Conservation (phyloP, 2,329 filamentous ascomycete species). For the Monosporascus sp. region DNA sequence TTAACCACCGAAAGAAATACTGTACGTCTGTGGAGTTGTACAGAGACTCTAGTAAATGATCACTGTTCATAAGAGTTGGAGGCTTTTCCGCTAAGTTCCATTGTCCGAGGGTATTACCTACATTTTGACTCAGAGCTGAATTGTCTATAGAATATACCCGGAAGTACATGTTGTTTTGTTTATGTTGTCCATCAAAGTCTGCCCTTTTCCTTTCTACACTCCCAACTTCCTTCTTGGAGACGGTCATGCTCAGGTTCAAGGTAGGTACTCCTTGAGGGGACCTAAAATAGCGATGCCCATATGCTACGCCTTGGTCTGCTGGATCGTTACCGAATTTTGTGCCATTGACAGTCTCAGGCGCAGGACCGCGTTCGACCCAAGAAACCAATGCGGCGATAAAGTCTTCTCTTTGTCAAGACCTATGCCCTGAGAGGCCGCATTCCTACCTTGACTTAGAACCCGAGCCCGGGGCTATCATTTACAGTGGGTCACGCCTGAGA, state of each 20-base stretch:
- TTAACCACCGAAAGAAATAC: too few species aligned
- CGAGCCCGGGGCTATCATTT: constrained; percentile 4
- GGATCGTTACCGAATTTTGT: constrained; percentile 28
- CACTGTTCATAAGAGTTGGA: too few species aligned
- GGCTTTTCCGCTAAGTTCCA: too few species aligned
- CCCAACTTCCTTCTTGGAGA: constrained; percentile 22
- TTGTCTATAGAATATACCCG: too few species aligned
- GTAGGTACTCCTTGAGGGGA: constrained; percentile 29
- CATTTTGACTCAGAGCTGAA: too few species aligned
- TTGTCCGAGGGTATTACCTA: too few species aligned
- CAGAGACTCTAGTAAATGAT: too few species aligned
- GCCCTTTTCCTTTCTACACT: constrained; percentile 11
- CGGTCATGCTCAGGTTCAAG: constrained; percentile 21
- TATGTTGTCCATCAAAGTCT: too few species aligned
- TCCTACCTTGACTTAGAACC: constrained; percentile 21
- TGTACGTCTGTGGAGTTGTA: too few species aligned
- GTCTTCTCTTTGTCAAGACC: constrained; percentile 31
- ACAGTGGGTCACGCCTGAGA: too few species aligned
- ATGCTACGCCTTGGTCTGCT: constrained; percentile 18
- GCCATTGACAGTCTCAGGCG: constrained; percentile 35
- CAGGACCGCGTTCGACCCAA: constrained; percentile 41
- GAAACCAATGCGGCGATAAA: constrained; percentile 42
- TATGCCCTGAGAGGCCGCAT: constrained; percentile 11
- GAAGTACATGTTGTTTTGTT: too few species aligned
- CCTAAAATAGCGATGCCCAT: constrained; percentile 30